A percentile compares a stretch with the other conserved stretches of the same genome.
These are phyloP conservation scores for Hanseniaspora opuntiae DNA, from an alignment of 805 yeast species.

Conservation along the genomic window DNA sequence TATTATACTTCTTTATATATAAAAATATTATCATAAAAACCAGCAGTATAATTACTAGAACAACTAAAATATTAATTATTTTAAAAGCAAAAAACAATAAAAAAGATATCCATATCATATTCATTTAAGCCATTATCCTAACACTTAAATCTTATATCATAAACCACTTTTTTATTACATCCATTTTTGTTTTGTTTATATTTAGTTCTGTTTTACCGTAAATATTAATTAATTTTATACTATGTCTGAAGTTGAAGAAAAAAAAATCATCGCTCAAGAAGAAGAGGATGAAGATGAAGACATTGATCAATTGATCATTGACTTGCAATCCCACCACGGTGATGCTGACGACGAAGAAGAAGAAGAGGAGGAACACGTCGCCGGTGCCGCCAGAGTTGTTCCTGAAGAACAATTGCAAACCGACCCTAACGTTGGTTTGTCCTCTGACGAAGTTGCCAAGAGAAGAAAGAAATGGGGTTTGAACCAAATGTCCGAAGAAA, in stretches of 20 bases:
- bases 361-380: slow-evolving; percentile 32
- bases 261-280: slow-evolving; percentile 9
- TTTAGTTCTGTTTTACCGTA: background rate
- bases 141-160: too few species aligned
- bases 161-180: background rate
- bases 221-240: background rate
- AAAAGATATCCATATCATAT: background rate
- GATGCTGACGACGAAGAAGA: slow-evolving; percentile 42
- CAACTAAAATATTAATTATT: background rate
- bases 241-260: slow-evolving; percentile 12
- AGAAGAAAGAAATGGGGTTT: slow-evolving; percentile 85
- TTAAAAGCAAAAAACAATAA: background rate
- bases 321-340: slow-evolving; percentile 55
- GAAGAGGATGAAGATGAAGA: slow-evolving; percentile 50
- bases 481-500: slow-evolving; percentile 83
- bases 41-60: slow-evolving; percentile 7
- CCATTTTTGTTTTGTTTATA: background rate
- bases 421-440: slow-evolving; percentile 63
- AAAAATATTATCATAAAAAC: background rate
- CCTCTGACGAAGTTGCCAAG: slow-evolving; percentile 60
- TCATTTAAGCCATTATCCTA: too few species aligned
- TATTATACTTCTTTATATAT: too few species aligned
- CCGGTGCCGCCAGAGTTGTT: slow-evolving; percentile 56
- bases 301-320: slow-evolving; percentile 60
- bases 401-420: slow-evolving; percentile 80